Conservation (phyloP, 495 filamentous ascomycete species). For the Pseudevernia furfuracea region DNA sequence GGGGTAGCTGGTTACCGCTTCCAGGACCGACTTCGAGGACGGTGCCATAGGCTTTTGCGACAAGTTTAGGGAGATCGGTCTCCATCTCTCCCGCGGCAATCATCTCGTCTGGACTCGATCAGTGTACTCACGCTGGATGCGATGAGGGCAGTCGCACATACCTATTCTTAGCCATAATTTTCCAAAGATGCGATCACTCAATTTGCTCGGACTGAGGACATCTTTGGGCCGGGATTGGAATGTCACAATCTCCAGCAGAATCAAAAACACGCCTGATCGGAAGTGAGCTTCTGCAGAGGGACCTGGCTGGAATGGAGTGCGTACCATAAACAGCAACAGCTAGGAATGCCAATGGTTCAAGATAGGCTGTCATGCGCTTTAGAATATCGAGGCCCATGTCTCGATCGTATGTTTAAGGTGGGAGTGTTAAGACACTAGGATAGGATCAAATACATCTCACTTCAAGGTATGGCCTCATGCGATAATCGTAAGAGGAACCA, state of each 20-base stretch:
- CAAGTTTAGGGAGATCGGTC: conserved; percentile 37
- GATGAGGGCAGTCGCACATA: neutral
- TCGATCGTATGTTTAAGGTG: neutral
- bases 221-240: conserved; percentile 2
- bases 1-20: conserved; percentile 40
- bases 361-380: conserved; percentile 8
- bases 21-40: conserved; percentile 46
- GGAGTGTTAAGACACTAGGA: neutral
- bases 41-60: conserved; percentile 32
- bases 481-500: no score
- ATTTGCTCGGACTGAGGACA: conserved; percentile 4
- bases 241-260: conserved; percentile 12
- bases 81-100: conserved; percentile 8
- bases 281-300: neutral
- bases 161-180: conserved; percentile 18
- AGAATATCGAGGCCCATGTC: neutral
- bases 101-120: conserved; percentile 1
- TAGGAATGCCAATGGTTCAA: conserved; percentile 11
- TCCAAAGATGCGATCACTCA: neutral
- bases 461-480: neutral
- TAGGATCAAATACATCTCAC: neutral
- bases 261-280: conserved; percentile 9
- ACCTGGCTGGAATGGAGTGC: neutral
- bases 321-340: conserved; percentile 18
- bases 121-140: neutral